phyloP scores from a whole-genome alignment of 371 early-diverging fungal genomes.

The Actinomucor elegans region DNA sequence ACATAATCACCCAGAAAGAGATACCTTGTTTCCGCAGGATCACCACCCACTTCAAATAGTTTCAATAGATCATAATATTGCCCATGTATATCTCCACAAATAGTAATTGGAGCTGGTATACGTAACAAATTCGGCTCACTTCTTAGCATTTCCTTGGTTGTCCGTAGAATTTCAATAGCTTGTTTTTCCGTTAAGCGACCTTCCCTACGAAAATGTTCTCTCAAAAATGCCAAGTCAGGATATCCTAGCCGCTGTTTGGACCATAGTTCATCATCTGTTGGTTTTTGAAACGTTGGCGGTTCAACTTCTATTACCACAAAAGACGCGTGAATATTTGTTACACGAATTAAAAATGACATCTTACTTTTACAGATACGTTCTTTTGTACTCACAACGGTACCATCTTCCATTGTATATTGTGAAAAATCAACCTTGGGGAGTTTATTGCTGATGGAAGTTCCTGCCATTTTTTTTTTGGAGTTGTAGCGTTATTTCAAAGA shows the following conservation, averaged over 20 bases:
- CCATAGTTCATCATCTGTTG: constrained; percentile 55
- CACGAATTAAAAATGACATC: background rate
- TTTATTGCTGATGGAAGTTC: background rate
- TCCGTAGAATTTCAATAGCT: constrained; percentile 79
- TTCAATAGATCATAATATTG: constrained; percentile 98
- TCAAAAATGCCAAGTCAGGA: constrained; percentile 81
- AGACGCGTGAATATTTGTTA: background rate
- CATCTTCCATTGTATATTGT: constrained; percentile 70
- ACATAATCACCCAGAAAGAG: constrained; percentile 98
- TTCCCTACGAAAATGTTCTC: constrained; percentile 86
- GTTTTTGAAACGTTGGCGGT: constrained; percentile 42
- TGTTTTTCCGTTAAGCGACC: constrained; percentile 92
- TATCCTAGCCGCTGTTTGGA: constrained; percentile 68
- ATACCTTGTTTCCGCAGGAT: constrained; percentile 83
- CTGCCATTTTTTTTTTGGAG: background rate
- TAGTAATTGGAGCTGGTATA: constrained; percentile 88
- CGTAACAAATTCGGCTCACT: constrained; percentile 83
- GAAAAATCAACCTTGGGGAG: constrained; percentile 57
- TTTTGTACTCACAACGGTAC: constrained; percentile 65
- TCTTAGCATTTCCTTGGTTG: constrained; percentile 72
- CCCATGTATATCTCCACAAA: constrained; percentile 99
- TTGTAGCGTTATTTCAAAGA: no score
- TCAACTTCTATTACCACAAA: constrained; percentile 30
- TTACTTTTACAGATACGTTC: constrained; percentile 75
- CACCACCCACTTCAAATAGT: constrained; percentile 94